Evolutionary conservation across 2,329 filamentous ascomycete genomes (phyloP).

Genomic region (Ceratocystis smalleyi): DNA sequence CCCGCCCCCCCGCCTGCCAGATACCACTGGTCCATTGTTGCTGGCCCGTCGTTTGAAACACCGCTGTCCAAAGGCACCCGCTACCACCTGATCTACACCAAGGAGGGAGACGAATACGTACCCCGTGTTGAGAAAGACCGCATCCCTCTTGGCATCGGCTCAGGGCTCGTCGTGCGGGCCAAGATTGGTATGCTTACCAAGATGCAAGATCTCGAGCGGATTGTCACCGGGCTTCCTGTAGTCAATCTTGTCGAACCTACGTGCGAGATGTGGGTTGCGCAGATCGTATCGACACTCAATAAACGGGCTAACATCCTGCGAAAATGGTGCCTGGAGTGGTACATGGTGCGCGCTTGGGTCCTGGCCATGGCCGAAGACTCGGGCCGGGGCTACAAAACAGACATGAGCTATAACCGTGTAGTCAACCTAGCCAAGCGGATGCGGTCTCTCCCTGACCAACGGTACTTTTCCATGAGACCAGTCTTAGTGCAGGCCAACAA

Average conservation of each 20-base stretch:
- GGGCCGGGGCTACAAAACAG: conserved; percentile 7
- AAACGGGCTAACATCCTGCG: conserved; percentile 2
- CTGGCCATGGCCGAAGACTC: conserved; percentile 11
- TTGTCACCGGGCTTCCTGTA: conserved; percentile 10
- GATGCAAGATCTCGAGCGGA: conserved; percentile 13
- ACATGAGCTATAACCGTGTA: conserved; percentile 15
- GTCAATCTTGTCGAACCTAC: conserved; percentile 9
- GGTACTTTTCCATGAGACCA: conserved; percentile 13
- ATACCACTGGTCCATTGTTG: conserved; percentile 15
- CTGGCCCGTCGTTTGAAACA: conserved; percentile 13
- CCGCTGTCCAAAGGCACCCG: conserved; percentile 15
- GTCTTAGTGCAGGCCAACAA: conserved; percentile 1
- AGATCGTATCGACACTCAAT: conserved; percentile 10
- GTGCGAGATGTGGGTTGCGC: conserved; percentile 15
- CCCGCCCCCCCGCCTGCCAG: not conserved
- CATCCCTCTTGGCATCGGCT: conserved; percentile 14
- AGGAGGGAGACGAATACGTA: conserved; percentile 6
- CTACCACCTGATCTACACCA: conserved; percentile 11
- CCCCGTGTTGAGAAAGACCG: conserved; percentile 14
- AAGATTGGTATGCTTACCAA: conserved; percentile 13
- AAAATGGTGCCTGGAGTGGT: conserved; percentile 10
- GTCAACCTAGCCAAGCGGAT: conserved; percentile 11
- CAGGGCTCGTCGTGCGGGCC: conserved; percentile 9
- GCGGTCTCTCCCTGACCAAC: conserved; percentile 12
- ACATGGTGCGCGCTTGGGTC: conserved; percentile 13